Conservation (phyloP, 176 grass and related monocot species). For the Dactylis glomerata region DNA sequence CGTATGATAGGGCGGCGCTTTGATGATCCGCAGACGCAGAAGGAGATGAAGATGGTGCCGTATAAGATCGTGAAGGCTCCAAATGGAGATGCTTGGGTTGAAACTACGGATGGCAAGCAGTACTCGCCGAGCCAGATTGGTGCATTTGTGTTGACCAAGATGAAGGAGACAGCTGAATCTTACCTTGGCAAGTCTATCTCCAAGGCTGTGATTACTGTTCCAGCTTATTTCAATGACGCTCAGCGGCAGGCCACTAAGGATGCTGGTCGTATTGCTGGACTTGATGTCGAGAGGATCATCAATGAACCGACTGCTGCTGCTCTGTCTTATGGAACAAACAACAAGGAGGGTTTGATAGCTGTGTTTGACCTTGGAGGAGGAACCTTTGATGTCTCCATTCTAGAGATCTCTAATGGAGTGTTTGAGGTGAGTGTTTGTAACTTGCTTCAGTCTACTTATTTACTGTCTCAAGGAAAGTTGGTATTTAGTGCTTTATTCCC, state of each 20-base stretch:
- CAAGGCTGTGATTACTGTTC: slow-evolving; percentile 51
- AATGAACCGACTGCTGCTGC: slow-evolving; percentile 55
- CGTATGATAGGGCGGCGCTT: slow-evolving; percentile 40
- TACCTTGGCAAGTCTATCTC: slow-evolving; percentile 47
- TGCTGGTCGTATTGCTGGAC: slow-evolving; percentile 43
- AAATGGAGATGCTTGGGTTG: slow-evolving; percentile 50
- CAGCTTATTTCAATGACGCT: slow-evolving; percentile 48
- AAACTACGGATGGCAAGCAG: slow-evolving; percentile 40
- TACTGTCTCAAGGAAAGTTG: neutral
- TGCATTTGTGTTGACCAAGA: slow-evolving; percentile 44
- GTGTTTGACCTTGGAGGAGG: slow-evolving; percentile 48
- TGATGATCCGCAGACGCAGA: slow-evolving; percentile 35
- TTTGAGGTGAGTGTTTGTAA: slow-evolving; percentile 31
- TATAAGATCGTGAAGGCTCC: slow-evolving; percentile 36
- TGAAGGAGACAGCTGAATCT: slow-evolving; percentile 43
- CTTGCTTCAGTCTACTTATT: neutral
- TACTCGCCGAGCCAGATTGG: slow-evolving; percentile 45
- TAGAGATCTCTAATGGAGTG: slow-evolving; percentile 47
- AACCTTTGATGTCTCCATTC: slow-evolving; percentile 47
- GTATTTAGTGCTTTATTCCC: neutral
- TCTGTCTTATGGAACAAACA: slow-evolving; percentile 45
- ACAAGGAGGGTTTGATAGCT: slow-evolving; percentile 44
- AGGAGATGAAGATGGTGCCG: slow-evolving; percentile 51
- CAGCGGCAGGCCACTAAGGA: slow-evolving; percentile 53
- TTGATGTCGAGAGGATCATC: slow-evolving; percentile 48